These are phyloP conservation scores for Choanephora cucurbitarum DNA, from an alignment of 371 early-diverging fungal genomes.

Conservation along the genomic window DNA sequence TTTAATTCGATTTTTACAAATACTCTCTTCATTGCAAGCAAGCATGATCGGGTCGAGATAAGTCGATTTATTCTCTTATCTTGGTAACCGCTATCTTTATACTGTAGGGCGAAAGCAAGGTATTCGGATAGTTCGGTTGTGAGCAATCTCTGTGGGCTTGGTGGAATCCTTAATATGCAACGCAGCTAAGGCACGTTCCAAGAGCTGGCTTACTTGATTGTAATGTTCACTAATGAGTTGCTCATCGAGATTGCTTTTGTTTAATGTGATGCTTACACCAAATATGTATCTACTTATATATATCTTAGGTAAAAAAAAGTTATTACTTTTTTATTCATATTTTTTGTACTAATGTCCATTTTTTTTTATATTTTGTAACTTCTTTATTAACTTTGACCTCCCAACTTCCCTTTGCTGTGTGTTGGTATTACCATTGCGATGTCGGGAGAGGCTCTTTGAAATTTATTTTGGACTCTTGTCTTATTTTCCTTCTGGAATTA, in stretches of 20 bases:
- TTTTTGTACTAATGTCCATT: conserved; percentile 5
- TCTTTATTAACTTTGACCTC: conserved; percentile 3
- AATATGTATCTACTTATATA: no score
- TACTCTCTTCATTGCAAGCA: conserved; percentile 15
- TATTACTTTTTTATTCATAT: neutral
- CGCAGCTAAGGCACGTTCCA: conserved; percentile 3
- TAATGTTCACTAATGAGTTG: neutral
- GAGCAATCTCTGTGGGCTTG: conserved; percentile 17
- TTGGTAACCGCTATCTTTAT: conserved; percentile 15
- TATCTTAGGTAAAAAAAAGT: neutral
- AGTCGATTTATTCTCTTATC: conserved; percentile 14
- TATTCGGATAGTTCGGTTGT: conserved; percentile 16
- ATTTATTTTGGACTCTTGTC: conserved; percentile 4
- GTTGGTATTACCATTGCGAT: conserved; percentile 9
- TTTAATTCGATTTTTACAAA: conserved; percentile 12
- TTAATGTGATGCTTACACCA: neutral
- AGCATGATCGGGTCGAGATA: conserved; percentile 6
- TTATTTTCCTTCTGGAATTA: conserved; percentile 5
- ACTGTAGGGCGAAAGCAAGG: conserved; percentile 14
- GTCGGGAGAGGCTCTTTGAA: conserved; percentile 13
- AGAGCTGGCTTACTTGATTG: neutral
- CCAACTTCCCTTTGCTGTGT: neutral
- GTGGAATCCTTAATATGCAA: conserved; percentile 14
- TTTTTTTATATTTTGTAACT: conserved; percentile 5
- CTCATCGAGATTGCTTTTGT: conserved; percentile 1